Percentiles rank a stretch among this genome's conserved stretches.
Evolutionary conservation across 352 stramenopile species (phyloP).

Genomic region (Phytophthora ohioensis): DNA sequence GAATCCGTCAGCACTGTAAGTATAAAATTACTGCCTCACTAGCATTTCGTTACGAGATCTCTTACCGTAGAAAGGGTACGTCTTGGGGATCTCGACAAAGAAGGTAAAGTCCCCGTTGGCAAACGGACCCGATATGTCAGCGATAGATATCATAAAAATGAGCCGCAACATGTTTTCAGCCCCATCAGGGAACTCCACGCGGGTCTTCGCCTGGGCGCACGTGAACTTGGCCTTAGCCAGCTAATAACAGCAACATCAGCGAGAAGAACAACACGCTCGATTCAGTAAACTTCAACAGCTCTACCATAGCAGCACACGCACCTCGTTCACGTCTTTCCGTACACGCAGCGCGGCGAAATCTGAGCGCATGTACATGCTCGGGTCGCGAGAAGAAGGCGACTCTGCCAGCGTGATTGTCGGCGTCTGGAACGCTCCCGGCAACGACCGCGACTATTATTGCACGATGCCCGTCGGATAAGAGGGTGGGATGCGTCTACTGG

Average conservation of each 20-base stretch:
- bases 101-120: constrained; percentile 89
- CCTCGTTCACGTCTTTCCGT: constrained; percentile 89
- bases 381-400: constrained; percentile 10
- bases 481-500: not conserved
- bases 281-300: constrained; percentile 13
- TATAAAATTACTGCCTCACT: not conserved
- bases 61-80: constrained; percentile 87
- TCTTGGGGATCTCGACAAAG: constrained; percentile 88
- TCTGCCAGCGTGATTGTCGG: constrained; percentile 14
- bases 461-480: not conserved
- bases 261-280: not conserved
- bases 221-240: constrained; percentile 85
- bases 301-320: constrained; percentile 18
- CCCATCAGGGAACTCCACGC: constrained; percentile 86
- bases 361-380: constrained; percentile 74
- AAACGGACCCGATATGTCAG: constrained; percentile 75
- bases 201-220: constrained; percentile 77
- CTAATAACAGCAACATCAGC: constrained; percentile 47
- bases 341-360: constrained; percentile 83
- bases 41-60: not conserved
- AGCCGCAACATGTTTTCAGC: constrained; percentile 82
- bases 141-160: constrained; percentile 85
- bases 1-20: not conserved
- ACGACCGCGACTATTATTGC: constrained; percentile 5
- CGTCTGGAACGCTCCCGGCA: not conserved